phyloP scores from a whole-genome alignment of 768 basidiomycete species.

The Amanita muscaria region DNA sequence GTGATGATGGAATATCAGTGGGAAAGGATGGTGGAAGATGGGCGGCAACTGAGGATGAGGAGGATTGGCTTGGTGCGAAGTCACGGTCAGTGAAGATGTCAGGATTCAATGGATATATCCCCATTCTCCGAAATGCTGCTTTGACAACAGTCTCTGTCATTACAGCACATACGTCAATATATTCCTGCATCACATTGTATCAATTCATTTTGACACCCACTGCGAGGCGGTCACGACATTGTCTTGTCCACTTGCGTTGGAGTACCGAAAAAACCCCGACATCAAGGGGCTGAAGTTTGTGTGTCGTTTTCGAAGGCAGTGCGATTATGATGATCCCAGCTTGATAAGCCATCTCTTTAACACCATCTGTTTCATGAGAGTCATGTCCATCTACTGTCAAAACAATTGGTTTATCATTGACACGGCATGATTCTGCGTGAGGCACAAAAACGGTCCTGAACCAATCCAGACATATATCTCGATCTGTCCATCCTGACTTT shows the following conservation, averaged over 20 bases:
- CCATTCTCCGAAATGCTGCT: slow-evolving; percentile 17
- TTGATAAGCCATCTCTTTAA: slow-evolving; percentile 13
- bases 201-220: slow-evolving; percentile 8
- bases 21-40: slow-evolving; percentile 11
- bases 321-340: slow-evolving; percentile 19
- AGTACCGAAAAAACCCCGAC: slow-evolving; percentile 20
- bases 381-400: slow-evolving; percentile 30
- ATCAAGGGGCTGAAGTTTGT: slow-evolving; percentile 28
- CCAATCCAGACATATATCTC: slow-evolving; percentile 19
- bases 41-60: slow-evolving; percentile 1
- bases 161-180: not conserved
- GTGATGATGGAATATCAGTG: slow-evolving; percentile 1
- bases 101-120: slow-evolving; percentile 17
- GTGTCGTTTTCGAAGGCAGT: slow-evolving; percentile 21
- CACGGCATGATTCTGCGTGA: slow-evolving; percentile 11
- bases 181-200: slow-evolving; percentile 13
- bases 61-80: slow-evolving; percentile 10
- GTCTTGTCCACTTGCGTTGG: slow-evolving; percentile 6
- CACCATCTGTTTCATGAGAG: slow-evolving; percentile 21
- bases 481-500: slow-evolving; percentile 28
- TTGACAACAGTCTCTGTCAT: slow-evolving; percentile 16
- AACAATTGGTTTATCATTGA: slow-evolving; percentile 18
- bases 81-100: slow-evolving; percentile 13
- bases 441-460: slow-evolving; percentile 23
- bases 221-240: not conserved